phyloP scores from a whole-genome alignment of 2,329 filamentous ascomycete species.

The Penicillium carneum region DNA sequence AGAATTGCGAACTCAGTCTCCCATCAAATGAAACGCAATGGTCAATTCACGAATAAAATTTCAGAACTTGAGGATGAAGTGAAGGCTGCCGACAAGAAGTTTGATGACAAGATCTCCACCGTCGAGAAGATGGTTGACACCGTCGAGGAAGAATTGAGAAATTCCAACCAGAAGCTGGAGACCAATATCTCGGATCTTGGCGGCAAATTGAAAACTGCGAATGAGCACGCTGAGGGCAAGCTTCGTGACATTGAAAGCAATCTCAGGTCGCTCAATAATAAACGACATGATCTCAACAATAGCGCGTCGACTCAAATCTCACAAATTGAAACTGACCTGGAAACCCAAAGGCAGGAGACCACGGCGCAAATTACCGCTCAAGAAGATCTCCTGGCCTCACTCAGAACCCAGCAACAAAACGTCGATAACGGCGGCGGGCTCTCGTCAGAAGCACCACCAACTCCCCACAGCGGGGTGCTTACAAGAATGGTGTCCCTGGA shows the following conservation, averaged over 20 bases:
- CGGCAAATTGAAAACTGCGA: background rate
- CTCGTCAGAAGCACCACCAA: background rate
- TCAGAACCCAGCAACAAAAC: background rate
- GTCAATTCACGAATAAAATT: background rate
- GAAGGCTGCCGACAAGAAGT: background rate
- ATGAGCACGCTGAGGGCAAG: background rate
- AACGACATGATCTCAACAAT: background rate
- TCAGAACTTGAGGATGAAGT: background rate
- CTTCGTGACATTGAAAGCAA: conserved; percentile 1
- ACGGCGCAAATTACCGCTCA: conserved; percentile 1
- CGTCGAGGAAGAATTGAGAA: background rate
- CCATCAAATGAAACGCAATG: background rate
- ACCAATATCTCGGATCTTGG: background rate
- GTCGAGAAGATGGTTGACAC: background rate
- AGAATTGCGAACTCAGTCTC: conserved; percentile 9
- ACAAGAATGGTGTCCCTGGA: background rate
- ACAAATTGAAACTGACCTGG: conserved; percentile 2
- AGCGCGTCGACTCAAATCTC: background rate
- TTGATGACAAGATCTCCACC: background rate
- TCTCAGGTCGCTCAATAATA: background rate
- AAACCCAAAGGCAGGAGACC: background rate
- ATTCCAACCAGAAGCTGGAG: conserved; percentile 1
- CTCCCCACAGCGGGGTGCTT: background rate
- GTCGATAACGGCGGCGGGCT: background rate
- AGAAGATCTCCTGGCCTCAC: background rate